Evolutionary conservation across 108 stramenopile species (phyloP).

Genomic region (Pseudonitzschia pungens): DNA sequence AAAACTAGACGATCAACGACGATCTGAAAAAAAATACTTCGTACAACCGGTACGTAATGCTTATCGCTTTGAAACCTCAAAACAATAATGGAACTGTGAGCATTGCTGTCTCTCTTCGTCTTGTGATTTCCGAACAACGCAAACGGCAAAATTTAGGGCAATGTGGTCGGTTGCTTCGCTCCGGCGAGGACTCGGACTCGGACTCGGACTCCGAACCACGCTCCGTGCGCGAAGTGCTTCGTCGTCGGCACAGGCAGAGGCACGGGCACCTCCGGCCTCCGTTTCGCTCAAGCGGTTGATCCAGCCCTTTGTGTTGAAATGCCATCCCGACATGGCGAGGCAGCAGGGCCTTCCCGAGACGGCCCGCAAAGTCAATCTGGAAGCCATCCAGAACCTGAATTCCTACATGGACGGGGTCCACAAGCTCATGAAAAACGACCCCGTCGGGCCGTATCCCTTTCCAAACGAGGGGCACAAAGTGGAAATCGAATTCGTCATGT

Average conservation of each 20-base stretch:
- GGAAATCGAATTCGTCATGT: constrained; percentile 50
- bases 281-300: constrained; percentile 52
- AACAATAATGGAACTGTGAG: too few relatives aligned
- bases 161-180: too few relatives aligned
- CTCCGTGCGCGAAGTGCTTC: not conserved
- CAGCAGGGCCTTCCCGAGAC: constrained; percentile 39
- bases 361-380: constrained; percentile 60
- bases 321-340: constrained; percentile 72
- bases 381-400: constrained; percentile 79
- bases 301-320: constrained; percentile 77
- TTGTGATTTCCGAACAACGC: too few relatives aligned
- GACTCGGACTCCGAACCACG: not conserved
- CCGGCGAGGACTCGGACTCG: too few relatives aligned
- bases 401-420: constrained; percentile 58
- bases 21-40: too few relatives aligned
- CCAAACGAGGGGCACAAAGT: constrained; percentile 17
- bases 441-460: constrained; percentile 21
- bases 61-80: too few relatives aligned
- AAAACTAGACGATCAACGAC: too few relatives aligned
- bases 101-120: too few relatives aligned
- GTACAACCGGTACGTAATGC: too few relatives aligned
- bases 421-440: constrained; percentile 4
- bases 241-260: not conserved
- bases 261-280: not conserved
- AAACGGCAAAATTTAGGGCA: too few relatives aligned